Conservation (phyloP, 1,284 basidiomycete genomes). For the Lignosus rhinocerotis region DNA sequence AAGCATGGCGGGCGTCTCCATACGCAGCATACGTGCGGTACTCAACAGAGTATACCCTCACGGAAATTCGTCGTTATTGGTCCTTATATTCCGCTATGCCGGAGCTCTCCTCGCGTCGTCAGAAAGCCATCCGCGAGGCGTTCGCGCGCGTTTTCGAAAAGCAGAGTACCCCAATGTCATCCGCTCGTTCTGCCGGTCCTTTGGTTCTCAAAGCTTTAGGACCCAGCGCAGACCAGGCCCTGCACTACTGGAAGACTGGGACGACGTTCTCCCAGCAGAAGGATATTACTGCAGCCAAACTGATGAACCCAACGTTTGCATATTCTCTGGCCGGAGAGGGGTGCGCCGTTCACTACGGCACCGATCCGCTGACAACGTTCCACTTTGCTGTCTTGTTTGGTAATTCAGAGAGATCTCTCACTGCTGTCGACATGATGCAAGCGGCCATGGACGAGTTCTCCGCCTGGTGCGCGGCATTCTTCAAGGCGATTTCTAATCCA, state of each 20-base stretch:
- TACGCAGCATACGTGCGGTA: constrained; percentile 42
- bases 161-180: background rate
- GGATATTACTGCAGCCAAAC: constrained; percentile 29
- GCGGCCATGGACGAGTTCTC: constrained; percentile 36
- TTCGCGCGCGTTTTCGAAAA: constrained; percentile 20
- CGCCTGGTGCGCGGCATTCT: constrained; percentile 39
- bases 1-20: constrained; percentile 43
- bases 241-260: constrained; percentile 45
- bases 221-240: constrained; percentile 28
- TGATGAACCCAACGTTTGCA: constrained; percentile 50
- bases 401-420: constrained; percentile 15
- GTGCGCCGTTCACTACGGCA: constrained; percentile 48
- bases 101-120: constrained; percentile 15
- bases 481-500: background rate
- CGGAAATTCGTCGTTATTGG: constrained; percentile 47
- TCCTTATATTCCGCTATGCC: constrained; percentile 34
- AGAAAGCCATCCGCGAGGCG: constrained; percentile 18
- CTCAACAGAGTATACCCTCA: constrained; percentile 42
- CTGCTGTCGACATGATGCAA: constrained; percentile 28
- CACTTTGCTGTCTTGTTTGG: constrained; percentile 44
- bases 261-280: constrained; percentile 36
- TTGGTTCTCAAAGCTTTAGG: constrained; percentile 27
- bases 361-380: constrained; percentile 47
- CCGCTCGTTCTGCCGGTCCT: constrained; percentile 42
- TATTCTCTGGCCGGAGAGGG: constrained; percentile 43